These are phyloP conservation scores for Metarhizium anisopliae DNA, from an alignment of 2,329 filamentous ascomycete species.

Conservation along the genomic window DNA sequence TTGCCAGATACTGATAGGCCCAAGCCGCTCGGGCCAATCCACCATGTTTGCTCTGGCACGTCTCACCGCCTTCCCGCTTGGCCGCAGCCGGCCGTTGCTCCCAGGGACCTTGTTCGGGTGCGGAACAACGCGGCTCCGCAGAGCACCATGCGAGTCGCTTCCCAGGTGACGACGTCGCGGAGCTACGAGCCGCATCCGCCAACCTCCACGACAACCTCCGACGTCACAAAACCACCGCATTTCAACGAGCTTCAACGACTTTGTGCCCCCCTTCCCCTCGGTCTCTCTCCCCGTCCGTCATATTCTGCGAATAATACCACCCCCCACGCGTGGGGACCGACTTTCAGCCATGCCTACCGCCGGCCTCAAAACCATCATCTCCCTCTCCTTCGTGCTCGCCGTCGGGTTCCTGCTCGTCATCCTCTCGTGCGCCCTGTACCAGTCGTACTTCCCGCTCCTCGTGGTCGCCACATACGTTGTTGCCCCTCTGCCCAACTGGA, in stretches of 20 bases:
- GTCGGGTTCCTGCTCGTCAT: conserved; percentile 99
- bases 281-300: background rate
- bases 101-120: conserved; percentile 2
- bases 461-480: conserved; percentile 94
- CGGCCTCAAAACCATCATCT: conserved; percentile 97
- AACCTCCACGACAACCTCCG: too few species aligned
- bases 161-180: background rate
- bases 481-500: conserved; percentile 93
- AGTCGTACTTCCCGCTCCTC: conserved; percentile 88
- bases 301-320: background rate
- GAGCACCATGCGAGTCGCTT: too few species aligned
- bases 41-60: background rate
- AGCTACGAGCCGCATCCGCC: background rate
- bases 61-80: conserved; percentile 15
- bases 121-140: conserved; percentile 10
- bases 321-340: conserved; percentile 8
- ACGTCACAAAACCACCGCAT: too few species aligned
- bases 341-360: conserved; percentile 56
- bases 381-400: conserved; percentile 95
- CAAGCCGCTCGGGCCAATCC: background rate
- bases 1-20: conserved; percentile 11
- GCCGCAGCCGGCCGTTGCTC: background rate
- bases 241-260: background rate
- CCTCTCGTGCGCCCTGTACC: conserved; percentile 89
- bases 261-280: background rate